Evolutionary conservation across 108 stramenopile species (phyloP).

Genomic region (Skeletonema potamos): DNA sequence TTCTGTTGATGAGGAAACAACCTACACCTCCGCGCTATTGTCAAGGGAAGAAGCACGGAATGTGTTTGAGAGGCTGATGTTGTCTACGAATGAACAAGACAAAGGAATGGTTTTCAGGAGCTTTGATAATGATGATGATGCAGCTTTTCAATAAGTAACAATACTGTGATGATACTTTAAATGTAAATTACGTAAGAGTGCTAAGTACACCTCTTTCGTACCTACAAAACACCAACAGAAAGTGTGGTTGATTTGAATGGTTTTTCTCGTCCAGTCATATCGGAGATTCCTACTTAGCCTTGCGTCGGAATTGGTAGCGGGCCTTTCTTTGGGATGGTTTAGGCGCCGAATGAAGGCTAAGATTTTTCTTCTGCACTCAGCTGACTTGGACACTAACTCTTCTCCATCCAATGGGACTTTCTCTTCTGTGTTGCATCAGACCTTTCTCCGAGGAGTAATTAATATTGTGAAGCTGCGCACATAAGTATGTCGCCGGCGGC

Average conservation of each 20-base stretch:
- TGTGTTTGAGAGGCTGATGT: constrained; percentile 32
- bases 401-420: not conserved
- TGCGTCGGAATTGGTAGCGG: no score
- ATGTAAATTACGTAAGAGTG: not conserved
- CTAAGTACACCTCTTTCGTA: no score
- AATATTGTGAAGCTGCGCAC: not conserved
- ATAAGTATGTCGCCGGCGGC: not conserved
- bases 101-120: not conserved
- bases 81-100: not conserved
- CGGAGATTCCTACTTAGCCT: no score
- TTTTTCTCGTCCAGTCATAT: no score
- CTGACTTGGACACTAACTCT: no score
- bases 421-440: not conserved
- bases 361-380: not conserved
- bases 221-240: no score
- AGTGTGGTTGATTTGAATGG: no score
- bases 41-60: constrained; percentile 27
- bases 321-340: no score
- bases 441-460: not conserved
- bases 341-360: no score
- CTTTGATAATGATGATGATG: constrained; percentile 15
- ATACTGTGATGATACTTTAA: not conserved
- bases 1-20: constrained; percentile 3
- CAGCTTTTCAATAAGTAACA: constrained; percentile 20
- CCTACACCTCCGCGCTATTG: not conserved